phyloP scores from a whole-genome alignment of 371 early-diverging fungal genomes.

The Gilbertella persicaria region DNA sequence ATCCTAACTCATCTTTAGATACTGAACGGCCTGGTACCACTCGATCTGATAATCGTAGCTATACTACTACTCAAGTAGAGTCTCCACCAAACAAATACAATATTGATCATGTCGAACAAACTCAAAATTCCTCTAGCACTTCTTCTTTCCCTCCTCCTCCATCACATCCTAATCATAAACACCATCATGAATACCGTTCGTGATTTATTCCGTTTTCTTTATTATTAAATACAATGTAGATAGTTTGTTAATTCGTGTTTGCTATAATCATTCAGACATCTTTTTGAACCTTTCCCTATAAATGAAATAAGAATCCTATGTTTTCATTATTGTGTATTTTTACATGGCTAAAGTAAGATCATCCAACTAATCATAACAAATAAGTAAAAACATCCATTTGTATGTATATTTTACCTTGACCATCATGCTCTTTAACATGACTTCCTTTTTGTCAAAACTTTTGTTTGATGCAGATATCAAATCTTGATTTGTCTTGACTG shows the following conservation, averaged over 20 bases:
- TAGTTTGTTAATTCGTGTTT: not conserved
- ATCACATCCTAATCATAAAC: not conserved
- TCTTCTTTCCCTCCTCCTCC: not conserved
- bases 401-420: conserved; percentile 15
- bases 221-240: too few relatives aligned
- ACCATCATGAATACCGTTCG: too few relatives aligned
- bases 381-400: not conserved
- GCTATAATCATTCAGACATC: conserved; percentile 4
- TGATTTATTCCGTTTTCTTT: too few relatives aligned
- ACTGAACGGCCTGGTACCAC: not conserved
- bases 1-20: not conserved
- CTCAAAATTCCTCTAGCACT: not conserved
- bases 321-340: not conserved
- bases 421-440: conserved; percentile 23
- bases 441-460: conserved; percentile 22
- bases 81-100: not conserved
- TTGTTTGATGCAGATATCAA: not conserved
- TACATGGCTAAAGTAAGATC: conserved; percentile 26
- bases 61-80: not conserved
- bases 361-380: conserved; percentile 22
- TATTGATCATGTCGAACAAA: not conserved
- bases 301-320: not conserved
- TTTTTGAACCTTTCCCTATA: conserved; percentile 18
- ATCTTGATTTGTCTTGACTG: conserved; percentile 1
- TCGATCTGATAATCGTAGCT: not conserved